These are phyloP conservation scores for Mycena floridula DNA, from an alignment of 768 basidiomycete species.

Conservation along the genomic window DNA sequence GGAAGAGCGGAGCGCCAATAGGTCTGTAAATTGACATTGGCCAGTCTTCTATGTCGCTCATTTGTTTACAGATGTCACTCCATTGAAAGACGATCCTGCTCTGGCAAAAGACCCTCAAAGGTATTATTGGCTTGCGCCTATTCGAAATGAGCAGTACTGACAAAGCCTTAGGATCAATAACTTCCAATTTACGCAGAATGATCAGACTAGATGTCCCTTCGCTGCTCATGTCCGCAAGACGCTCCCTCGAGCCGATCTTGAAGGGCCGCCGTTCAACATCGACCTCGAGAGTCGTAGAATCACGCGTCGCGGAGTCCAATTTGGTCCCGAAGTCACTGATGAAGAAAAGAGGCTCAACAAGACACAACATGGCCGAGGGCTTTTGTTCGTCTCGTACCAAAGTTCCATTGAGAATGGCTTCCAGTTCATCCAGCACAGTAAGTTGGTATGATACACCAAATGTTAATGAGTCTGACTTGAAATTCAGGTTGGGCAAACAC, in stretches of 20 bases:
- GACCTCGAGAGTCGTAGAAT: slow-evolving; percentile 25
- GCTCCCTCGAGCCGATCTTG: slow-evolving; percentile 18
- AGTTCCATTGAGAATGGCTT: slow-evolving; percentile 34
- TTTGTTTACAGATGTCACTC: slow-evolving; percentile 12
- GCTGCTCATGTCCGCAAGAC: slow-evolving; percentile 21
- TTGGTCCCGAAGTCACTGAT: slow-evolving; percentile 42
- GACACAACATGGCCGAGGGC: slow-evolving; percentile 41
- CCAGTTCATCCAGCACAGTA: slow-evolving; percentile 35
- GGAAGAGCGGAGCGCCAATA: slow-evolving; percentile 17
- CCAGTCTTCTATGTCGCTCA: slow-evolving; percentile 8
- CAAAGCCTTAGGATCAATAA: slow-evolving; percentile 15
- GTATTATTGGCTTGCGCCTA: background rate
- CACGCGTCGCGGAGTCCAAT: slow-evolving; percentile 43
- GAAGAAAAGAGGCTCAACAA: slow-evolving; percentile 27
- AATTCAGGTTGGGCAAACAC: slow-evolving; percentile 1
- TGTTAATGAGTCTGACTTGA: background rate
- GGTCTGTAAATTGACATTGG: background rate
- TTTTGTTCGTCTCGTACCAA: slow-evolving; percentile 41
- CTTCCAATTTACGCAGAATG: slow-evolving; percentile 16
- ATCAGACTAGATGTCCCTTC: slow-evolving; percentile 19
- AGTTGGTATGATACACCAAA: slow-evolving; percentile 6
- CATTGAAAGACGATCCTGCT: slow-evolving; percentile 6
- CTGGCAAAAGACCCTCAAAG: slow-evolving; percentile 6
- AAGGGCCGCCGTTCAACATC: background rate
- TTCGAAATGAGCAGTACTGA: slow-evolving; percentile 4